Evolutionary conservation across 257 asterid species (phyloP).

Genomic region (Osmanthus fragrans): DNA sequence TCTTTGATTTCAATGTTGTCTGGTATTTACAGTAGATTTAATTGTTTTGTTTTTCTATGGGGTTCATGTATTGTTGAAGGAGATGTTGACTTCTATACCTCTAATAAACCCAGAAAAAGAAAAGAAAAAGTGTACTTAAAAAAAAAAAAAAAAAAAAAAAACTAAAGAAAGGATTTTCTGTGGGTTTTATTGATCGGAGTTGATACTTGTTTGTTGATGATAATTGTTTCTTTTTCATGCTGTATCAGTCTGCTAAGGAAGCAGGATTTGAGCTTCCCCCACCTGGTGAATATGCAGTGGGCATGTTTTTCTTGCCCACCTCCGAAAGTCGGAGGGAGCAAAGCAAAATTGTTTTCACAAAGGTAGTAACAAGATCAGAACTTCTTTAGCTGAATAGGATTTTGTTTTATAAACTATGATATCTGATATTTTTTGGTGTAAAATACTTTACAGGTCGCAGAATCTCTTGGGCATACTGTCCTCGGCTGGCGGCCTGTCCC

Average conservation of each 20-base stretch:
- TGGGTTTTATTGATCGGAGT: no score
- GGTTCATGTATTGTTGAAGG: background rate
- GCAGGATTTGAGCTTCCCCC: constrained; percentile 87
- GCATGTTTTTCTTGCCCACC: constrained; percentile 98
- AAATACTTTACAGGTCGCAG: constrained; percentile 69
- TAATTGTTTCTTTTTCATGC: background rate
- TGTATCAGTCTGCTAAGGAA: constrained; percentile 63
- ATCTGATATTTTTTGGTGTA: constrained; percentile 14
- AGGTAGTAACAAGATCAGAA: constrained; percentile 43
- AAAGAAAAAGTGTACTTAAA: background rate
- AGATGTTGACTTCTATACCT: background rate
- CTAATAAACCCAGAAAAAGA: background rate
- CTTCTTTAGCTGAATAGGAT: background rate
- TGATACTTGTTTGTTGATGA: no score
- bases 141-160: background rate
- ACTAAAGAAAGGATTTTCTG: no score
- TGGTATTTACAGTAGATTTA: background rate
- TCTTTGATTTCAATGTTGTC: background rate
- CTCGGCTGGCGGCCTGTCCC: constrained; percentile 98
- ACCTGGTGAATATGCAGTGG: constrained; percentile 89
- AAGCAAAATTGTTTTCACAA: constrained; percentile 81
- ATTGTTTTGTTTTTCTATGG: background rate
- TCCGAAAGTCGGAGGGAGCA: constrained; percentile 86
- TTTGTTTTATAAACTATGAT: background rate
- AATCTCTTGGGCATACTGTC: constrained; percentile 94